phyloP scores from a whole-genome alignment of 1,139 yeast species.

The Sugiyamaella grinbergsii region DNA sequence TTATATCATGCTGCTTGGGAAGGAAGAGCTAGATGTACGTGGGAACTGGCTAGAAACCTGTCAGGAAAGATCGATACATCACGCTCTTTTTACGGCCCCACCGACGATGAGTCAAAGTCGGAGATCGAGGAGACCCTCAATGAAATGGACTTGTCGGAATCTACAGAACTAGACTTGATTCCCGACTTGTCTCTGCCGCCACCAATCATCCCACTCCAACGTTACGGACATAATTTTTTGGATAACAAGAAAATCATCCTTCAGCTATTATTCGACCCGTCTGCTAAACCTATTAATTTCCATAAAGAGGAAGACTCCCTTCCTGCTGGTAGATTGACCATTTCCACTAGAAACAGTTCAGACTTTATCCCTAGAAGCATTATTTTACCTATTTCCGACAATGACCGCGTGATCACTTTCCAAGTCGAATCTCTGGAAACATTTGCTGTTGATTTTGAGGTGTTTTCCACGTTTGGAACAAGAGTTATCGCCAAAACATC shows the following conservation, averaged over 20 bases:
- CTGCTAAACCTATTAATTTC: conserved; percentile 43
- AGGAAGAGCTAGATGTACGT: conserved; percentile 80
- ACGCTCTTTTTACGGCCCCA: conserved; percentile 19
- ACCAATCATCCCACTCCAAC: conserved; percentile 87
- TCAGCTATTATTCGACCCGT: conserved; percentile 69
- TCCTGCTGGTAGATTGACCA: conserved; percentile 63
- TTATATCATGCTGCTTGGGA: conserved; percentile 91
- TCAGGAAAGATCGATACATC: conserved; percentile 29
- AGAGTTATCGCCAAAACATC: conserved; percentile 87
- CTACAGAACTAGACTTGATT: conserved; percentile 61
- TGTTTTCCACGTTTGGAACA: conserved; percentile 94
- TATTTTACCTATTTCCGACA: conserved; percentile 74
- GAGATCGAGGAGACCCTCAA: conserved; percentile 27
- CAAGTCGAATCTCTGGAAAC: conserved; percentile 81
- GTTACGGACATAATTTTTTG: conserved; percentile 93
- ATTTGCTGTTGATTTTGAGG: conserved; percentile 83
- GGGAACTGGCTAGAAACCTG: conserved; percentile 53
- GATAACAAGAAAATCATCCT: conserved; percentile 79
- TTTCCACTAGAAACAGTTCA: conserved; percentile 59
- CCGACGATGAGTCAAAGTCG: conserved; percentile 7
- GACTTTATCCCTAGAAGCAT: conserved; percentile 83
- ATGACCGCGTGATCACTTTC: conserved; percentile 73
- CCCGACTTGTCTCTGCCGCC: conserved; percentile 95
- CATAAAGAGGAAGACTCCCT: conserved; percentile 42
- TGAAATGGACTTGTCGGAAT: conserved; percentile 35